Evolutionary conservation across 2,329 filamentous ascomycete genomes (phyloP).

Genomic region (Trichophyton verrucosum): DNA sequence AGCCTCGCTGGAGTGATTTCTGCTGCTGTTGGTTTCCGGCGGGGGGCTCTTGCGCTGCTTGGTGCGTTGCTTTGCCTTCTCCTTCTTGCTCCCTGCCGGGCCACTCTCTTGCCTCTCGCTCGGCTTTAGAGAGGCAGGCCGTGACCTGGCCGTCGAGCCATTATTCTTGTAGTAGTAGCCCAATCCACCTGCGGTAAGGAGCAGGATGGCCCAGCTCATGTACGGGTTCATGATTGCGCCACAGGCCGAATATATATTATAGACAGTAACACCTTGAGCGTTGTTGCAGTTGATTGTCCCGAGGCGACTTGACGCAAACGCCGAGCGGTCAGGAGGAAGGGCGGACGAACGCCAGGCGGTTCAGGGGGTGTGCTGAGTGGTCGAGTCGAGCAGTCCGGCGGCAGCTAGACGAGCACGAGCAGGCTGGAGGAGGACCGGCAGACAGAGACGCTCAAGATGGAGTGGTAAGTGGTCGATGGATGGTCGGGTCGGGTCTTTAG

Average conservation of each 20-base stretch:
- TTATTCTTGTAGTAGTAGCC: conserved; percentile 32
- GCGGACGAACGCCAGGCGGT: not conserved
- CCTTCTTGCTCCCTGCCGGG: conserved; percentile 27
- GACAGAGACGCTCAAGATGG: too few species aligned
- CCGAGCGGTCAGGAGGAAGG: not conserved
- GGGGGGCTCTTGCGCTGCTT: conserved; percentile 26
- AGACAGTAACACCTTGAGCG: not conserved
- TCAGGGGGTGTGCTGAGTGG: not conserved
- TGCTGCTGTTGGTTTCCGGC: conserved; percentile 16
- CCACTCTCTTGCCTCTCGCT: conserved; percentile 26
- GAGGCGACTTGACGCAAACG: not conserved
- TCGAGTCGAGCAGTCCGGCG: not conserved
- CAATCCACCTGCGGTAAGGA: conserved; percentile 30
- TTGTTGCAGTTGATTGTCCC: not conserved
- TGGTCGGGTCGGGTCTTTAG: not conserved
- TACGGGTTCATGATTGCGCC: conserved; percentile 30
- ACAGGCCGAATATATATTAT: too few species aligned
- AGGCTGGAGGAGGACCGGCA: too few species aligned
- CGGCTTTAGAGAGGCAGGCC: conserved; percentile 17
- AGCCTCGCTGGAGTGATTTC: not conserved
- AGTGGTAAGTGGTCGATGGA: not conserved
- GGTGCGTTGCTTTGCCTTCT: conserved; percentile 29
- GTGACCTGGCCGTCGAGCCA: conserved; percentile 22
- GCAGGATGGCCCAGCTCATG: conserved; percentile 33
- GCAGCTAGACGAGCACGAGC: not conserved